Base-by-base conservation (phyloP, 805 yeast species). In the Tetrapisispora iriomotensis region DNA sequence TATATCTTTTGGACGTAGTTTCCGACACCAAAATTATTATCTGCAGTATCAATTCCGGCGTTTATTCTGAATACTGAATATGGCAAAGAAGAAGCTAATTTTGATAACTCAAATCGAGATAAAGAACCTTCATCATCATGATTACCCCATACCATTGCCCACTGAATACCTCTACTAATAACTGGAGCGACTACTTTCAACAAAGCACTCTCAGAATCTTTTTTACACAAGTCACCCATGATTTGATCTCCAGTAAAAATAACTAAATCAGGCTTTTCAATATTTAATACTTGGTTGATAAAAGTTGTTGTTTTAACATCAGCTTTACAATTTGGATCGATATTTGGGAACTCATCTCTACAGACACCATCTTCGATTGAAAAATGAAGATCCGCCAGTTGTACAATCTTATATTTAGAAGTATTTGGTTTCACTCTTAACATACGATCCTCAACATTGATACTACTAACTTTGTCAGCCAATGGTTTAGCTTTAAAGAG, bases 211-310 rank as follows among this genome's bases (percentile, higher is more conserved):
- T 79, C 80, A 0, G 96, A 71, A 54, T 90, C 97, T 8, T 84
- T 86, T 0, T 84, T 70, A 13, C 61, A 53, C 33, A 66, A 71
- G 29, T 74, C 78, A 2, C 97, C 97, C 70, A 75, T 84, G 1
- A 90, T 71, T 58, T 86, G 95, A 62, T 90, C 98, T 6, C 98
- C 98, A 0, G 96, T 79, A 41, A 86, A 65, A 0, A 87, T 85
- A 0, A 86, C 92, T 21, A 88, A 58, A 54, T 92, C 88, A 0
- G 98, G 97, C 25, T 70, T 58, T 56, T 92, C 97, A 1, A 70
- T 43, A 40, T 83, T 88, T 34, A 90, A 61, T 0, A 83, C 82
- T 17, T 57, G 57, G 6, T 75, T 66, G 8, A 90, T 52, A 51
- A 88, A 86, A 6, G 57, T 50, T 23, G 72, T 42, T 0, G 97